Evolutionary conservation across 2,329 filamentous ascomycete genomes (phyloP).

Genomic region (Metarhizium rileyi): DNA sequence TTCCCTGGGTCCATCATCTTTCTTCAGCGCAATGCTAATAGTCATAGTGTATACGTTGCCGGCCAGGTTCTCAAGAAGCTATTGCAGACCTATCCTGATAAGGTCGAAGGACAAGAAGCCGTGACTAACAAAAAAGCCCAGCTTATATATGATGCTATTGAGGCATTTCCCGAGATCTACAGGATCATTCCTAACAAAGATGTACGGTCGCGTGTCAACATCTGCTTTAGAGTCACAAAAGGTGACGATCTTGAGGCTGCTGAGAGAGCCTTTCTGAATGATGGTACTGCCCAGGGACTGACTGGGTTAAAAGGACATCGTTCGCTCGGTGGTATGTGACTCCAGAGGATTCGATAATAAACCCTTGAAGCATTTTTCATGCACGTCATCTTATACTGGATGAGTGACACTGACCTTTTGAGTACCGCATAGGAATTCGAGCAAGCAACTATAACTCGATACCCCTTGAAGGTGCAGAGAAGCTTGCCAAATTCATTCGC

Average conservation of each 20-base stretch:
- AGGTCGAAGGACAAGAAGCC: slow-evolving; percentile 67
- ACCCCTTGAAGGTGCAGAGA: slow-evolving; percentile 3
- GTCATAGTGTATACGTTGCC: slow-evolving; percentile 66
- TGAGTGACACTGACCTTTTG: background rate
- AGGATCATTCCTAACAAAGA: slow-evolving; percentile 64
- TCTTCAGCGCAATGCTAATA: slow-evolving; percentile 3
- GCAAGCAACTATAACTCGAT: slow-evolving; percentile 7
- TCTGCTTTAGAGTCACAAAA: slow-evolving; percentile 71
- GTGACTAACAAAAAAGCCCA: slow-evolving; percentile 65
- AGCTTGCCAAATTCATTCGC: slow-evolving; percentile 2
- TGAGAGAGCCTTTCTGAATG: slow-evolving; percentile 72
- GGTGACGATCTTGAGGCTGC: slow-evolving; percentile 52
- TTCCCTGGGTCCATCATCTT: background rate
- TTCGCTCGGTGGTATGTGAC: slow-evolving; percentile 65
- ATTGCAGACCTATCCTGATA: slow-evolving; percentile 53
- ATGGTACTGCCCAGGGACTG: slow-evolving; percentile 57
- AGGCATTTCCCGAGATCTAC: slow-evolving; percentile 65
- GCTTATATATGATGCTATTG: slow-evolving; percentile 67
- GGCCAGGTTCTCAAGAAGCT: slow-evolving; percentile 80
- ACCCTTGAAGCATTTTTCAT: background rate
- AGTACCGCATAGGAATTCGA: slow-evolving; percentile 2
- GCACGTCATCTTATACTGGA: background rate
- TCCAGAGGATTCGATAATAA: background rate
- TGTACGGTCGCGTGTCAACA: slow-evolving; percentile 83
- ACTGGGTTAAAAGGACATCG: slow-evolving; percentile 83